Evolutionary conservation across 148 eudicot genomes (phyloP).

Genomic region (Camellia sinensis): DNA sequence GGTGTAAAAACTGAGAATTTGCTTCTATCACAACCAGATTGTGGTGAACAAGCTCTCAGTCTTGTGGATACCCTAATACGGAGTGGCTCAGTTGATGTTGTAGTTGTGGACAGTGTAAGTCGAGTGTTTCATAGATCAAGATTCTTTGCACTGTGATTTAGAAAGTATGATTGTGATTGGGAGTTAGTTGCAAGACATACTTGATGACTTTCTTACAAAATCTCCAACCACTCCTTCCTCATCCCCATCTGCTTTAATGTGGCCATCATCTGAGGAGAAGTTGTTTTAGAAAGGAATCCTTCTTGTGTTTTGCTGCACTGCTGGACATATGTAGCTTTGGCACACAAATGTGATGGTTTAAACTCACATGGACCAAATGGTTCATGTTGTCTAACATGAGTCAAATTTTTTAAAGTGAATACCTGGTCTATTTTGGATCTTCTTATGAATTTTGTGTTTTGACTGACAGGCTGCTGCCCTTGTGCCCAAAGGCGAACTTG

Average conservation of each 20-base stretch:
- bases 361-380: neutral
- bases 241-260: no score
- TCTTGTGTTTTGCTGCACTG: no score
- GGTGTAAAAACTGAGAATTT: conserved; percentile 83
- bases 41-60: conserved; percentile 98
- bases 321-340: no score
- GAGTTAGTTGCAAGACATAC: neutral
- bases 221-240: neutral
- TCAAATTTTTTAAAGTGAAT: neutral
- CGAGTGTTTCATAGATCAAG: conserved; percentile 6
- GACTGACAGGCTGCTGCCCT: conserved; percentile 83
- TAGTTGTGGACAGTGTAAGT: conserved; percentile 96
- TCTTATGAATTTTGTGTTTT: conserved; percentile 7
- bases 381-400: neutral
- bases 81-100: conserved; percentile 96
- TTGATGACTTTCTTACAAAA: neutral
- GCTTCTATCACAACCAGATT: conserved; percentile 98
- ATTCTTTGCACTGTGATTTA: neutral
- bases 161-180: neutral
- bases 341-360: no score
- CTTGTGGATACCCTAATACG: conserved; percentile 91
- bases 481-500: conserved; percentile 92
- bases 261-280: no score
- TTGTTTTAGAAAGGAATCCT: no score
- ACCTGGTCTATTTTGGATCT: neutral